These are phyloP conservation scores for Fraxinus anomala DNA, from an alignment of 257 asterid genomes.

Conservation along the genomic window DNA sequence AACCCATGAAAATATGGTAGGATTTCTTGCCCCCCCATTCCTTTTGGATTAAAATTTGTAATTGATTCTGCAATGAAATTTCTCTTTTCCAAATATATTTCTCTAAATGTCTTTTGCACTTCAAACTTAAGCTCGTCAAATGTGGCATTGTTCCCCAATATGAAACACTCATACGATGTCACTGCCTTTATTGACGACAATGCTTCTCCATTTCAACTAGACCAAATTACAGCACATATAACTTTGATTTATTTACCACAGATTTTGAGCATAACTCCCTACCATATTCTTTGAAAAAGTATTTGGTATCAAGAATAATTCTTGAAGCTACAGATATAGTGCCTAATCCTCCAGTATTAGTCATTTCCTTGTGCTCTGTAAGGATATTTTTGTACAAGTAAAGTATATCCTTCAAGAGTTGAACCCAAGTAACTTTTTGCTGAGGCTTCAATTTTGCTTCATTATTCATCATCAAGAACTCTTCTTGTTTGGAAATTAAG, in stretches of 20 bases:
- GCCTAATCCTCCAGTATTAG: conserved; percentile 27
- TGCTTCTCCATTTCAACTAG: conserved; percentile 12
- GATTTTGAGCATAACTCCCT: conserved; percentile 20
- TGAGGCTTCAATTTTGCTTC: conserved; percentile 37
- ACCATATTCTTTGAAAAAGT: conserved; percentile 56
- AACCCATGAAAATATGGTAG: no score
- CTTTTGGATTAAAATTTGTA: conserved; percentile 37
- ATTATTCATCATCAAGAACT: conserved; percentile 16
- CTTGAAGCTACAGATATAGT: conserved; percentile 60
- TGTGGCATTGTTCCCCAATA: conserved; percentile 39
- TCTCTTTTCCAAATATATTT: conserved; percentile 54
- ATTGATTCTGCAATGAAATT: conserved; percentile 40
- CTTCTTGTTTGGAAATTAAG: conserved; percentile 51
- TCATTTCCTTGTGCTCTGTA: conserved; percentile 32
- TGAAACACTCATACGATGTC: conserved; percentile 57
- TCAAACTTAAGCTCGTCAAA: conserved; percentile 60
- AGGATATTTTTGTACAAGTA: conserved; percentile 51
- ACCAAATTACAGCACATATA: conserved; percentile 48
- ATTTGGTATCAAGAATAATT: conserved; percentile 68
- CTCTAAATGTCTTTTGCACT: conserved; percentile 62
- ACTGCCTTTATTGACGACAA: conserved; percentile 12
- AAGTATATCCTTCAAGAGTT: conserved; percentile 66
- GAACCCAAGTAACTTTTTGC: conserved; percentile 54
- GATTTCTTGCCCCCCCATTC: no score
- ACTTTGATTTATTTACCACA: conserved; percentile 32